A percentile compares a stretch with the other conserved stretches of the same genome.
Conservation (phyloP, 805 yeast genomes). For the Lipomyces yamanashiensis region DNA sequence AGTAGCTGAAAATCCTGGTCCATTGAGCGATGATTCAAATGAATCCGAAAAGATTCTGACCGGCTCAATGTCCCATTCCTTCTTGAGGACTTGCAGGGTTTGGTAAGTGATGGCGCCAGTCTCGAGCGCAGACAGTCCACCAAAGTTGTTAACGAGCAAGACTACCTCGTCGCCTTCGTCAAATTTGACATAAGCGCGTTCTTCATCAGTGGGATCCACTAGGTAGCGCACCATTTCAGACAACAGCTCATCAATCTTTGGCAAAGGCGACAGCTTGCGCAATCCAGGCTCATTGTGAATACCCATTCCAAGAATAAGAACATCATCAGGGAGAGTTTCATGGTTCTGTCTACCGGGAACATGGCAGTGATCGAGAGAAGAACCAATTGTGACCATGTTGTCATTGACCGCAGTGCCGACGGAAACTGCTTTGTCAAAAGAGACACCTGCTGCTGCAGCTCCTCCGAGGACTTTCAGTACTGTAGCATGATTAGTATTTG, state of each 20-base stretch:
- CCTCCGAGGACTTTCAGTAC: slow-evolving; percentile 88
- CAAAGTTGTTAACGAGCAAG: slow-evolving; percentile 79
- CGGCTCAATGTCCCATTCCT: slow-evolving; percentile 62
- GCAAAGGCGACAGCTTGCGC: slow-evolving; percentile 65
- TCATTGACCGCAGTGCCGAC: slow-evolving; percentile 65
- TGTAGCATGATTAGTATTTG: not conserved
- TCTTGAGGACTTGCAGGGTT: slow-evolving; percentile 41
- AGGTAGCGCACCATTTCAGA: slow-evolving; percentile 63
- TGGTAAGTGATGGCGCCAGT: slow-evolving; percentile 53
- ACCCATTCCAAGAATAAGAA: slow-evolving; percentile 92
- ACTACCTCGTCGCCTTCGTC: slow-evolving; percentile 66
- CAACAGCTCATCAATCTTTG: slow-evolving; percentile 65
- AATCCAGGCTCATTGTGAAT: slow-evolving; percentile 95
- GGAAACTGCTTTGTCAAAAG: slow-evolving; percentile 58
- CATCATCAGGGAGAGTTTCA: slow-evolving; percentile 57
- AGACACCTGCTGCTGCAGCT: slow-evolving; percentile 54
- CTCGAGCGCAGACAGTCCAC: slow-evolving; percentile 85
- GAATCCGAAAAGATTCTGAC: slow-evolving; percentile 73
- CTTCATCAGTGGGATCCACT: slow-evolving; percentile 66
- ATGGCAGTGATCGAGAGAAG: slow-evolving; percentile 84
- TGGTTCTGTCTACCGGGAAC: slow-evolving; percentile 78
- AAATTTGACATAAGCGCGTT: slow-evolving; percentile 80
- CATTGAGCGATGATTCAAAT: slow-evolving; percentile 85
- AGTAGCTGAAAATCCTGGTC: slow-evolving; percentile 92
- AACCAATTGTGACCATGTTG: slow-evolving; percentile 82